phyloP scores from a whole-genome alignment of 306 rosid species.

The Vicia villosa region DNA sequence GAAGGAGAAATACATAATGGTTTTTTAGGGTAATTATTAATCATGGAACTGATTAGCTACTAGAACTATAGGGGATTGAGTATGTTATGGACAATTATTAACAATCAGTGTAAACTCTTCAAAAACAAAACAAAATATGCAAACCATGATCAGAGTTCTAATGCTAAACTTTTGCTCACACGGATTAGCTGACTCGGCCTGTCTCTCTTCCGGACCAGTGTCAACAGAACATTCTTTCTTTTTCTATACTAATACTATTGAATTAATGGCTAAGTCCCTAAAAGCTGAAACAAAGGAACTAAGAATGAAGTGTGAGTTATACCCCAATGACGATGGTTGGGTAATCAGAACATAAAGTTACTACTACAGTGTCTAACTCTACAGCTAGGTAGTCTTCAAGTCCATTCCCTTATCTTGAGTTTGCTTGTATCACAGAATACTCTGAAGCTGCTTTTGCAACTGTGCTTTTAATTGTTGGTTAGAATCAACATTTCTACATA shows the following conservation, averaged over 20 bases:
- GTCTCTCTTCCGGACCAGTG: not conserved
- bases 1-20: too few relatives aligned
- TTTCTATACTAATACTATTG: not conserved
- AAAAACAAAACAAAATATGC: not conserved
- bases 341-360: not conserved
- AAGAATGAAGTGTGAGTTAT: not conserved
- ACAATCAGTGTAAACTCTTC: not conserved
- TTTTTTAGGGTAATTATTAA: too few relatives aligned
- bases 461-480: conserved; percentile 57
- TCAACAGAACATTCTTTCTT: not conserved
- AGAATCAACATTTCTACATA: conserved; percentile 50
- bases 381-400: conserved; percentile 4
- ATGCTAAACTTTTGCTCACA: conserved; percentile 5
- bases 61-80: too few relatives aligned
- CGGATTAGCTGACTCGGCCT: conserved; percentile 8
- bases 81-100: not conserved
- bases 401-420: conserved; percentile 33
- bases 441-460: conserved; percentile 65
- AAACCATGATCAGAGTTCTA: conserved; percentile 10
- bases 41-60: too few relatives aligned
- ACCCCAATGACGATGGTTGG: not conserved
- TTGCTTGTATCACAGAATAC: conserved; percentile 39
- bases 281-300: not conserved
- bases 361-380: not conserved
- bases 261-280: not conserved